Evolutionary conservation across 108 stramenopile species (phyloP).

Genomic region (Skeletonema potamos): DNA sequence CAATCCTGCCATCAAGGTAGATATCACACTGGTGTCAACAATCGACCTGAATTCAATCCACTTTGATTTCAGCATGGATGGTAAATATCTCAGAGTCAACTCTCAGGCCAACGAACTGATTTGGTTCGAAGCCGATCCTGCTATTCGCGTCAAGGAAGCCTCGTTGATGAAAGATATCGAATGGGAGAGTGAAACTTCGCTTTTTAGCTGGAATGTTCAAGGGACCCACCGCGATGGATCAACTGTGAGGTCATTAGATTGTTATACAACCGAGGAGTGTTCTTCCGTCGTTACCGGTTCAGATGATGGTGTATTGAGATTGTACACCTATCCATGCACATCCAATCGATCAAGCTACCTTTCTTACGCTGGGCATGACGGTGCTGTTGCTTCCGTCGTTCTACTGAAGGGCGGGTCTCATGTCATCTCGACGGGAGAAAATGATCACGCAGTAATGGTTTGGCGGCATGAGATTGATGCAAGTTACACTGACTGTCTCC

Average conservation of each 20-base stretch:
- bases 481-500: neutral
- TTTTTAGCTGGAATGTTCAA: conserved; percentile 59
- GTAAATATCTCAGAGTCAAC: conserved; percentile 60
- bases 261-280: conserved; percentile 3
- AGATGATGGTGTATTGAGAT: conserved; percentile 46
- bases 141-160: conserved; percentile 43
- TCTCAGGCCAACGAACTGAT: conserved; percentile 51
- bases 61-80: conserved; percentile 62
- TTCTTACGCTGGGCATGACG: conserved; percentile 46
- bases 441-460: conserved; percentile 55
- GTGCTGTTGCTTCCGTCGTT: conserved; percentile 33
- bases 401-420: conserved; percentile 50
- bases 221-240: conserved; percentile 43
- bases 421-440: conserved; percentile 47
- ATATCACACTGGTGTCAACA: conserved; percentile 46
- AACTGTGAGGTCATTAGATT: conserved; percentile 24
- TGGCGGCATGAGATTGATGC: conserved; percentile 61
- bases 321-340: conserved; percentile 51
- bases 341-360: conserved; percentile 22
- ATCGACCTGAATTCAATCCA: conserved; percentile 53
- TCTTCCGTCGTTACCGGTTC: conserved; percentile 49
- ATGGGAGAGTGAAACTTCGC: conserved; percentile 67
- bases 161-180: conserved; percentile 49
- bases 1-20: conserved; percentile 17
- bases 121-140: conserved; percentile 67